A percentile compares a stretch with the other conserved stretches of the same genome.
phyloP scores from a whole-genome alignment of 2,329 filamentous ascomycete genomes.

The Dactylellina haptotyla region DNA sequence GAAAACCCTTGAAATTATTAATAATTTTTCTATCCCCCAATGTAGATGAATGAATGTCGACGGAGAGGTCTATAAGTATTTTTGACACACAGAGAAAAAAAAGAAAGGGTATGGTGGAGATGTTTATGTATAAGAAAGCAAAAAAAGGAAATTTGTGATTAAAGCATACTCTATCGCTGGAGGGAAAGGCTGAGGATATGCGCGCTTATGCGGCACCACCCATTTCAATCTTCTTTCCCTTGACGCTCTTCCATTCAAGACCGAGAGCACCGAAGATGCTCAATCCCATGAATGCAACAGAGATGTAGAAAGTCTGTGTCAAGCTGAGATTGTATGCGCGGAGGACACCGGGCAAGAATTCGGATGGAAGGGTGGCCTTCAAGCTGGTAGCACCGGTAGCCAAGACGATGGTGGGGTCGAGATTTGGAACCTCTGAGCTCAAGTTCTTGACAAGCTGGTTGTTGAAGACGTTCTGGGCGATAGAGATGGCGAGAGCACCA shows the following conservation, averaged over 20 bases:
- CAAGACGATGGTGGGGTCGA: conserved; percentile 66
- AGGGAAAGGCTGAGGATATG: background rate
- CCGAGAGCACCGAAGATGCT: conserved; percentile 64
- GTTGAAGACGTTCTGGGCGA: conserved; percentile 65
- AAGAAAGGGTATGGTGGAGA: conserved; percentile 30
- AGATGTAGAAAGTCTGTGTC: conserved; percentile 67
- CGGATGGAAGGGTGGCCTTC: conserved; percentile 61
- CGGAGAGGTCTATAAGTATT: conserved; percentile 5
- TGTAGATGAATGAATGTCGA: conserved; percentile 6
- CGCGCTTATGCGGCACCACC: conserved; percentile 46
- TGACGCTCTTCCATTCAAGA: conserved; percentile 66
- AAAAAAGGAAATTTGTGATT: too few relatives aligned
- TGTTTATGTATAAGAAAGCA: conserved; percentile 10
- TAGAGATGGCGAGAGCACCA: conserved; percentile 64
- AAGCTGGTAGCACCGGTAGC: conserved; percentile 68
- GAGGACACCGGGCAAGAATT: conserved; percentile 63
- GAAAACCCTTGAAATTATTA: conserved; percentile 19
- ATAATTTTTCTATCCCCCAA: conserved; percentile 11
- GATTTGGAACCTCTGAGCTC: conserved; percentile 62
- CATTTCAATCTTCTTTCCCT: conserved; percentile 58
- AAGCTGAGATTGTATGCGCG: conserved; percentile 66
- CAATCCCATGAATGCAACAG: conserved; percentile 64
- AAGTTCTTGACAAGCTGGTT: conserved; percentile 62
- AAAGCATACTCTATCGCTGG: too few relatives aligned
- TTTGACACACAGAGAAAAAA: conserved; percentile 18